Base-by-base conservation (phyloP, 2,329 filamentous ascomycete genomes). In the Aspergillus niger region DNA sequence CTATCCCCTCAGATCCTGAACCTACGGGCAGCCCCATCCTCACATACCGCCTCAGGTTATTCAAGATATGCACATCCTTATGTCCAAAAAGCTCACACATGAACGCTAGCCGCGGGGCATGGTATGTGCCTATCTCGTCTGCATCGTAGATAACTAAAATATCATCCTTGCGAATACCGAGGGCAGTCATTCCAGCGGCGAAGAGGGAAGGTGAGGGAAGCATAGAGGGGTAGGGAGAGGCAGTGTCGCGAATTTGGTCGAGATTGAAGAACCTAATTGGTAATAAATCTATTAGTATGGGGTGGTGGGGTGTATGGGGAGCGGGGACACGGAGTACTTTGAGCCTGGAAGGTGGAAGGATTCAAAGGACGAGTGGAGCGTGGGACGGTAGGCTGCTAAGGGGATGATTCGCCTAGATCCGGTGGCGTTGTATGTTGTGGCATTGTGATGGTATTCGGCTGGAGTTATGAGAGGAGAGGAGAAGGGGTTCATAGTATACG, bases 81-180 rank as follows among this genome's bases (percentile, higher is more conserved):
- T 73, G 72, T 0, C 71, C 70, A 24, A 72, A 74, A 28, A 69
- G 55, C 3, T 61, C 64, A 44, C 60, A 74, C 5, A 59, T 68
- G 67, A 70, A 74, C 8, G 70, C 71, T 2, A 71, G 69, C 2
- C 72, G 68, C 17, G 72, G 71, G 0, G 71, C 67, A 6, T 61
- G 69, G 51, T 74, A 72, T 6, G 72, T 63, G 4, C 70, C 72
- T 2, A 68, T 60, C 7, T 73, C 70, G 1, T 67, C 56, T 2
- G 70, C 54, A 41, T 74, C 72, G 53, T 73, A 74, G 13, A 73
- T 50, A 36, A 74, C 70, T 2, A 74, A 56, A n/a, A 65, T 62
- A 44, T 69, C 70, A 10, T 67, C 61, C 8, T 63, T 63, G 10
- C 5, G 60, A 50, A 72, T 61, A 13, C 65, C 69, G 5, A 72